A percentile compares a stretch with the other conserved stretches of the same genome.
Conservation (phyloP, 306 rosid species). For the Prunus davidiana region DNA sequence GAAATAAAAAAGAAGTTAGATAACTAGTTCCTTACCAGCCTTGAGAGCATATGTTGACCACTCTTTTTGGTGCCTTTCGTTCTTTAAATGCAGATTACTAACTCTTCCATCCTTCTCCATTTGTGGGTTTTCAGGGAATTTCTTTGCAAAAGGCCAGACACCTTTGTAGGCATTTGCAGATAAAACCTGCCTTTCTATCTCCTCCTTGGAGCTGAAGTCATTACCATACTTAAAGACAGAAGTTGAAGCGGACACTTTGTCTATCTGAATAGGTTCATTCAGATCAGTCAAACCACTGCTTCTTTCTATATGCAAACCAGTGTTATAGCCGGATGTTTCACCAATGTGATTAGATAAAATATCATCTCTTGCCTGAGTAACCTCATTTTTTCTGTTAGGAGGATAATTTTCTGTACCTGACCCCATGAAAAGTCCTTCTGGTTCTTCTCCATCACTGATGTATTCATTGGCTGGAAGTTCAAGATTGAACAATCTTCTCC, state of each 20-base stretch:
- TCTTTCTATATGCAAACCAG: conserved; percentile 9
- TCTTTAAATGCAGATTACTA: conserved; percentile 2
- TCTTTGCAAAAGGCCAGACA: conserved; percentile 18
- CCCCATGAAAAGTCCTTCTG: neutral
- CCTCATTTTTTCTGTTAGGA: conserved; percentile 6
- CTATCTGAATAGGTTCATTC: conserved; percentile 27
- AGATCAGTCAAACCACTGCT: conserved; percentile 8
- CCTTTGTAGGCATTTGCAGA: conserved; percentile 14
- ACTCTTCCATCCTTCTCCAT: neutral
- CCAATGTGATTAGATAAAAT: neutral
- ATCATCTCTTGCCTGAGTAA: neutral
- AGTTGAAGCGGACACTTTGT: conserved; percentile 17
- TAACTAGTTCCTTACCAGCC: conserved; percentile 17
- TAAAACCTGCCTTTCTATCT: conserved; percentile 1
- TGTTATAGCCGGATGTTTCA: neutral
- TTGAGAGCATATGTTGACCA: conserved; percentile 6
- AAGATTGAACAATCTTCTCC: conserved; percentile 33
- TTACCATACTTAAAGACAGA: neutral
- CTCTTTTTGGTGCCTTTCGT: neutral
- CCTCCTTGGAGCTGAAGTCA: neutral
- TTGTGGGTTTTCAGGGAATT: conserved; percentile 9
- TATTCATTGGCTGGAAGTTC: conserved; percentile 34
- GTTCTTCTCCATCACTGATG: conserved; percentile 19
- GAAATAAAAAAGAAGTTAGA: neutral
- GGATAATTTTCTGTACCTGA: neutral